Base-by-base conservation (phyloP, 2,329 filamentous ascomycete species). In the Phoma sp. region DNA sequence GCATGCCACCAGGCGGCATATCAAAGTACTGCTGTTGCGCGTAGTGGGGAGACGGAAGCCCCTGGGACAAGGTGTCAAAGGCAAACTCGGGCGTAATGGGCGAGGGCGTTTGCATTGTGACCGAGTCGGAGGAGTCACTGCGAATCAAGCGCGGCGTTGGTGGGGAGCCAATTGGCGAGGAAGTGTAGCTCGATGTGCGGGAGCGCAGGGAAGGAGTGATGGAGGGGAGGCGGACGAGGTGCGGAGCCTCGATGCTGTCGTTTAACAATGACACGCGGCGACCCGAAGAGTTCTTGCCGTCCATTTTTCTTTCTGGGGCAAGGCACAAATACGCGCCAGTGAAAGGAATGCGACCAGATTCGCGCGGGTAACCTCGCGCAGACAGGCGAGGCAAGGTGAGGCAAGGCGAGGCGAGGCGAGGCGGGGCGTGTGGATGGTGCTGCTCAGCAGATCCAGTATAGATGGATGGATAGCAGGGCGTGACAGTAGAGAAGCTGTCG, bases 211-310 rank as follows among this genome's bases (percentile, higher is more conserved):
- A 73, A 48, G 71, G 72, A 52, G 71, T 64, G 31, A 73, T 67
- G 39, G 74, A 75, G 39, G 70, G 66, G 12, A 74, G 64, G 69
- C 76, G 76, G 57, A 63, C 58, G 53, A 68, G 59, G 35, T 65
- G 61, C 45, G 70, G 65, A 50, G 69, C 64, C 52, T 69, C 69
- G 58, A 64, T 63, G 70, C 73, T 75, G 70, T 80, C 78, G 76
- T 81, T 81, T 71, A 81, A 74, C 66, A 82, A 74, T 68, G 79
- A 81, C 69, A 81, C 78, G 68, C 75, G 78, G 68, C 78, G 77
- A 71, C 79, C 79, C 62, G 71, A 76, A 64, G 77, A 76, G 70
- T 82, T 79, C 74, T 76, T 81, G 74, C 78, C 79, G 78, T 82
- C 79, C 80, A 82, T 82, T 73, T 73, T 71, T 59, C 60, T 63